Evolutionary conservation across 208 protist species (phyloP), one percentile per base, ranked within the genome.

Genomic region (Crithidia expoeki): DNA sequence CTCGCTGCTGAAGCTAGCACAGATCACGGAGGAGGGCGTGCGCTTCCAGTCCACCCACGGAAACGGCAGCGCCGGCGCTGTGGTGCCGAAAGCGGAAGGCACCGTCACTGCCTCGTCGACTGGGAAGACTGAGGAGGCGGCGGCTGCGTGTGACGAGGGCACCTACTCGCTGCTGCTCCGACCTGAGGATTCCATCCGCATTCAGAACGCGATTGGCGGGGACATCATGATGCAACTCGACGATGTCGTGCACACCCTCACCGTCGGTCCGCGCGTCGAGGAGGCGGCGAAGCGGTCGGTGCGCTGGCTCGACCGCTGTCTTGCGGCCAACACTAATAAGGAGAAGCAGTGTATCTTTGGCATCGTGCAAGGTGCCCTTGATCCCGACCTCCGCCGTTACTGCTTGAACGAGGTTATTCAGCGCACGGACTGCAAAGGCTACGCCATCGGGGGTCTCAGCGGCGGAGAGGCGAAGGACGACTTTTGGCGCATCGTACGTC

Each of bases 161-260:
- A 57, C 74, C 33, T 94, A 88, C 51, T 86, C 93, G 23, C 92
- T 99, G 53, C 71, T 99, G 50, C 85, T 99, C 0, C 98, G 94
- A 1, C 99, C 99, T 7, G 98, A 99, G 76, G 87, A 99, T 25
- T 98, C 93, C 51, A 99, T 99, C 64, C 74, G 93, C 10, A 98
- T 99, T 55, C 98, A 99, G 83, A 99, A 99, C 66, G 81, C 88
- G 25, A 99, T 99, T 76, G 98, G 98, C 16, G 90, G 94, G 9
- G 98, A 99, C 78, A 99, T 99, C 64, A 99, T 99, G 86, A 99
- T 99, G 99, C 94, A 98, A 67, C 84, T 99, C 0, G 99, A 99
- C 76, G 98, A 99, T 77, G 98, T 99, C 11, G 94, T 99, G 27
- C 88, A 95, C 73, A 88, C 89, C 7, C 75, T 93, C n/a, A 96